Evolutionary conservation across 1,284 basidiomycete species (phyloP).

Genomic region (Sanghuangporus baumii): DNA sequence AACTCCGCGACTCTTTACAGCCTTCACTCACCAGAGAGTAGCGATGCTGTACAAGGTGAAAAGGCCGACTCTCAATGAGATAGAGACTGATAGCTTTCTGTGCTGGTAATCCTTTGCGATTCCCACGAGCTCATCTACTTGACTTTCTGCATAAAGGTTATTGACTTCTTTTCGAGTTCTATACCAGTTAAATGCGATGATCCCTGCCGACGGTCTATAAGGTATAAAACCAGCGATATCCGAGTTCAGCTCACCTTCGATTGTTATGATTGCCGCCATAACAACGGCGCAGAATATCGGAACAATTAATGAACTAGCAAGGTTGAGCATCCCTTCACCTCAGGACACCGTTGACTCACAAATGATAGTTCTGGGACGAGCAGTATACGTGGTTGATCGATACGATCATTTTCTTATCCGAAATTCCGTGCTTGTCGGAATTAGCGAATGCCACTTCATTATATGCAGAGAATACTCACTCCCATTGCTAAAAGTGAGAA

Average conservation of each 20-base stretch:
- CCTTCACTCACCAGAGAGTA: conserved; percentile 34
- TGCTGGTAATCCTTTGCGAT: conserved; percentile 5
- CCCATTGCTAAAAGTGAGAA: conserved; percentile 25
- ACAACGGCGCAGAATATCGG: conserved; percentile 41
- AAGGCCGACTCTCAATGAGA: conserved; percentile 31
- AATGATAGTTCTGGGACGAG: conserved; percentile 11
- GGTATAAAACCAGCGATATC: conserved; percentile 6
- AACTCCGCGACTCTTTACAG: background rate
- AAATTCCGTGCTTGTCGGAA: conserved; percentile 16
- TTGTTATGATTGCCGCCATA: conserved; percentile 33
- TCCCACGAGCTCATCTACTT: background rate
- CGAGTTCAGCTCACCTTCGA: conserved; percentile 37
- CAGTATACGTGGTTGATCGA: conserved; percentile 12
- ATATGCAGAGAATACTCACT: conserved; percentile 21
- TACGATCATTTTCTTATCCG: background rate
- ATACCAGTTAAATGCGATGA: conserved; percentile 13
- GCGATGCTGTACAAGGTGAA: conserved; percentile 41
- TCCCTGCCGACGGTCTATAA: conserved; percentile 27
- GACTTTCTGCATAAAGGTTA: conserved; percentile 20
- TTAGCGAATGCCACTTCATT: background rate
- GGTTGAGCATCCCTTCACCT: conserved; percentile 17
- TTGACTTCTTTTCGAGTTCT: conserved; percentile 12
- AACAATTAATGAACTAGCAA: conserved; percentile 33
- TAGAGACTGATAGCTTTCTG: conserved; percentile 9
- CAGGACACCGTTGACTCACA: conserved; percentile 14